phyloP scores from a whole-genome alignment of 177 flowering plant species.

The Vitis hybrid region DNA sequence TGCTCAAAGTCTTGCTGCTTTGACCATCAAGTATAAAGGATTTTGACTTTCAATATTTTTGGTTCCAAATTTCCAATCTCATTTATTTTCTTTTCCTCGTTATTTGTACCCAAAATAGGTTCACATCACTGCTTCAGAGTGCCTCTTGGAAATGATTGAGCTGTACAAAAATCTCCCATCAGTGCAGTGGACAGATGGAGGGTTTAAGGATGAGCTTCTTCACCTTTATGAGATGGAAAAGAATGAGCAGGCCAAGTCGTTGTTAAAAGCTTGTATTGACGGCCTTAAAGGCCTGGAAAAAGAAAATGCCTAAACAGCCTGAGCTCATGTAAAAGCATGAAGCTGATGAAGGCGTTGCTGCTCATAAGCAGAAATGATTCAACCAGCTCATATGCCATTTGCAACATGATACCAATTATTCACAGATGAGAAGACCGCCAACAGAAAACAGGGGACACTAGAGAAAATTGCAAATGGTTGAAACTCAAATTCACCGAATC shows the following conservation, averaged over 20 bases:
- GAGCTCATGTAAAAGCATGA: not conserved
- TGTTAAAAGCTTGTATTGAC: constrained; percentile 51
- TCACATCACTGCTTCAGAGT: constrained; percentile 76
- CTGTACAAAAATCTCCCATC: constrained; percentile 27
- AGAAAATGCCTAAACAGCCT: not conserved
- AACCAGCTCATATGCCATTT: too few species aligned
- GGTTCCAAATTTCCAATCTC: not conserved
- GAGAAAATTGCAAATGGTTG: too few species aligned
- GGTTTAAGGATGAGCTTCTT: constrained; percentile 53
- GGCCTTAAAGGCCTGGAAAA: constrained; percentile 35
- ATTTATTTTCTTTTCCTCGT: not conserved
- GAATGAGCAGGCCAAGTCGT: constrained; percentile 70
- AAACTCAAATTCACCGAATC: too few species aligned
- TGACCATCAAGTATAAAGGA: too few species aligned
- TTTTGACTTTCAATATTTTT: not conserved
- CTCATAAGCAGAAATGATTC: constrained; percentile 1
- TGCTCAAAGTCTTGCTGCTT: too few species aligned
- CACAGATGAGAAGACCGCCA: too few species aligned
- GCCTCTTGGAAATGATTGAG: constrained; percentile 61
- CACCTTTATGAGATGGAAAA: constrained; percentile 65
- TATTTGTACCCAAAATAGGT: constrained; percentile 43
- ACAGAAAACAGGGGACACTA: too few species aligned
- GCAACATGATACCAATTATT: not conserved
- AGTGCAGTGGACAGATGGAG: constrained; percentile 21
- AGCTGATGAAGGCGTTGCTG: not conserved